A percentile compares a stretch with the other conserved stretches of the same genome.
Evolutionary conservation across 306 rosid genomes (phyloP).

Genomic region (Quercus robur): DNA sequence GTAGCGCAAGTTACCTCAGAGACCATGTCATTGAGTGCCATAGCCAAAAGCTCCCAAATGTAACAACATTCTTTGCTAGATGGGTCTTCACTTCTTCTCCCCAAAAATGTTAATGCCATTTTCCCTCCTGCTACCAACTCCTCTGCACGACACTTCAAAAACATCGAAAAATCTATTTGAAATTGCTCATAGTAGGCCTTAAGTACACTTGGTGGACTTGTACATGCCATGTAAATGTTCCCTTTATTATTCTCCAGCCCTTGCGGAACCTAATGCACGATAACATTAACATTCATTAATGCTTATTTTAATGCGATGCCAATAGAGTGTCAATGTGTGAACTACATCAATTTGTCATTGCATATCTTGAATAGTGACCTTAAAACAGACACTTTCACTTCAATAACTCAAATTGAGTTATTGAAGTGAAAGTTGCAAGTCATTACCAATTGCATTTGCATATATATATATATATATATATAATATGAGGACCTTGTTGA

Average conservation of each 20-base stretch:
- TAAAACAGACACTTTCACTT: too few species aligned
- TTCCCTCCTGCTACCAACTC: constrained; percentile 49
- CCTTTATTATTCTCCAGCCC: constrained; percentile 55
- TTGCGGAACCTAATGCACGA: constrained; percentile 42
- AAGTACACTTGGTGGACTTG: constrained; percentile 41
- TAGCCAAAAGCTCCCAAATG: constrained; percentile 57
- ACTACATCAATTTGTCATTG: too few species aligned
- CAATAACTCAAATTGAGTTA: too few species aligned
- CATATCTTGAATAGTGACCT: too few species aligned
- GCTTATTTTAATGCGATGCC: too few species aligned
- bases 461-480: too few species aligned
- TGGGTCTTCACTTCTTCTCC: constrained; percentile 46
- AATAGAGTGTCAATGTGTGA: too few species aligned
- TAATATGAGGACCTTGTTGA: too few species aligned
- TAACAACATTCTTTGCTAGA: constrained; percentile 48
- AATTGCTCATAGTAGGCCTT: constrained; percentile 44
- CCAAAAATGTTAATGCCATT: constrained; percentile 48
- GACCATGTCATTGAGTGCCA: constrained; percentile 47
- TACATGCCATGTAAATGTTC: constrained; percentile 44
- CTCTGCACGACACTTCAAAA: constrained; percentile 41
- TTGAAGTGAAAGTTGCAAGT: too few species aligned
- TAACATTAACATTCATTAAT: background rate
- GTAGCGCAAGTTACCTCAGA: constrained; percentile 20
- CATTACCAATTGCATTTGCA: too few species aligned
- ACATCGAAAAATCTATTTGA: constrained; percentile 45